phyloP scores from a whole-genome alignment of 148 eudicot species.

The Amaranthus cruentus region DNA sequence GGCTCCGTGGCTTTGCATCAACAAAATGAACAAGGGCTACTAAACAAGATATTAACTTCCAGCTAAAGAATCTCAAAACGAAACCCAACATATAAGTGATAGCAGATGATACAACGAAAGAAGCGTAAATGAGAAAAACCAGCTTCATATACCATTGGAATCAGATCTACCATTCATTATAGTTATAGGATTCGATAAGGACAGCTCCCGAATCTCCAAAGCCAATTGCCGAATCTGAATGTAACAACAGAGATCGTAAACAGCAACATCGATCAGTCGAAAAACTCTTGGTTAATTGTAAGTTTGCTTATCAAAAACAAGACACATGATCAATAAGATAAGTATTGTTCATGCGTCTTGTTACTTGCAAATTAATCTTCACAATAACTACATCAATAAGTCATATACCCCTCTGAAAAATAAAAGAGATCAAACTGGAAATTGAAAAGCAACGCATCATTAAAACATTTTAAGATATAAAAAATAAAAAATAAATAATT shows the following conservation, averaged over 20 bases:
- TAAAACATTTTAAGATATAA: no score
- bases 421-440: no score
- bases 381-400: no score
- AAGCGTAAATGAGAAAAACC: not conserved
- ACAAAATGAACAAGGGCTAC: not conserved
- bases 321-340: no score
- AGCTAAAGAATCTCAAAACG: not conserved
- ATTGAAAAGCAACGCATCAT: no score
- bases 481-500: no score
- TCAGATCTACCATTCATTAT: constrained; percentile 56
- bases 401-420: no score
- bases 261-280: not conserved
- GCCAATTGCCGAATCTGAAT: constrained; percentile 83
- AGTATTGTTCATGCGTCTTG: no score
- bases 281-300: not conserved
- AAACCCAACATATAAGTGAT: not conserved
- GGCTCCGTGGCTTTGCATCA: constrained; percentile 1
- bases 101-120: constrained; percentile 2
- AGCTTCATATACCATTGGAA: constrained; percentile 57
- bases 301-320: not conserved
- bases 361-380: no score
- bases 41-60: not conserved
- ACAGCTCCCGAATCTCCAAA: constrained; percentile 71
- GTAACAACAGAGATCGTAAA: constrained; percentile 17
- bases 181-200: constrained; percentile 62